Conservation (phyloP, 257 asterid genomes). For the Vinca minor region DNA sequence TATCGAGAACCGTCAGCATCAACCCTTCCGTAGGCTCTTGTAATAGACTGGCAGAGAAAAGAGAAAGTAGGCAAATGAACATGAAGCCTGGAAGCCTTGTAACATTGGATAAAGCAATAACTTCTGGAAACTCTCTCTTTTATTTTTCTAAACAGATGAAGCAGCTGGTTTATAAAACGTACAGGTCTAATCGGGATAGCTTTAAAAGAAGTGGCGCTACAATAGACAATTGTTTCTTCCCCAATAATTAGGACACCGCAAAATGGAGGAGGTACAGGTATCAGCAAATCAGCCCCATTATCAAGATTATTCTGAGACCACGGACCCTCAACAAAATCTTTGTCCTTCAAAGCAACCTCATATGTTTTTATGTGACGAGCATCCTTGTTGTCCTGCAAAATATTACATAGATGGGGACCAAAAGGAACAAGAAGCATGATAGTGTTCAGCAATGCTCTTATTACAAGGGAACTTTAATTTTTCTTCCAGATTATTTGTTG, state of each 20-base stretch:
- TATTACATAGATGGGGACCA: not conserved
- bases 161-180: conserved; percentile 28
- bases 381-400: conserved; percentile 72
- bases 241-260: conserved; percentile 91
- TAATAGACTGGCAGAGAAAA: conserved; percentile 40
- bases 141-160: not conserved
- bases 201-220: conserved; percentile 77
- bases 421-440: not conserved
- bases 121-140: not conserved
- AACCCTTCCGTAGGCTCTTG: conserved; percentile 84
- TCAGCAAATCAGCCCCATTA: conserved; percentile 82
- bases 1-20: conserved; percentile 92
- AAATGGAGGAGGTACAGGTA: conserved; percentile 90
- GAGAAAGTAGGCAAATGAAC: conserved; percentile 5
- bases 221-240: conserved; percentile 85
- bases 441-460: not conserved
- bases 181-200: conserved; percentile 87
- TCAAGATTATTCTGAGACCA: conserved; percentile 95
- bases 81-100: not conserved
- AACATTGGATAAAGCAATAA: not conserved
- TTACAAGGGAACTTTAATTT: not conserved
- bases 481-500: not conserved
- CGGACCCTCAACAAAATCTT: conserved; percentile 90
- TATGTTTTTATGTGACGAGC: conserved; percentile 90
- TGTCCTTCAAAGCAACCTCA: conserved; percentile 80